Base-by-base conservation (phyloP, 2,329 filamentous ascomycete species). In the Nigrospora sphaerica region DNA sequence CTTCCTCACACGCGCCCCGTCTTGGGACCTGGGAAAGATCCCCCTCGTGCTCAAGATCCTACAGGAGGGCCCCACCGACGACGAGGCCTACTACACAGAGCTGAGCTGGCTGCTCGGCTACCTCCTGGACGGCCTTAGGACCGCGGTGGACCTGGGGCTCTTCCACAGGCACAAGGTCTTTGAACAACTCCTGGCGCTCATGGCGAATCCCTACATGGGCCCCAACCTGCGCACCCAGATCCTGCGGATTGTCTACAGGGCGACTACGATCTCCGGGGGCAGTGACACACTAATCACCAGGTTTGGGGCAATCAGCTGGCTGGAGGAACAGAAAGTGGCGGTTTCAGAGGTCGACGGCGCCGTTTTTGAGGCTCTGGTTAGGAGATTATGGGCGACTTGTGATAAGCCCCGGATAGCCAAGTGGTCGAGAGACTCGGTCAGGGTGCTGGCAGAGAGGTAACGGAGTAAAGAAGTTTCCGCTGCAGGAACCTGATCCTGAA, bases 1-100 rank as follows among this genome's bases (percentile, higher is more conserved):
- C 6, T 96, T 91, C 62, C 77, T 97, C 33, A 88, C 88, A 18
- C 82, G 82, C 44, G 79, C 82, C 0, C 91, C 92, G 1, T 65
- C 74, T 19, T 97, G 92, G 92, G 75, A 83, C 12, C 60, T 83
- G 16, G 80, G 87, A 49, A 83, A 81, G 59, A 79, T 93, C 19
- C 77, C 93, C 9, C 73, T 92, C n/a, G 80, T 81, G 19, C 74
- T 79, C 54, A 74, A 78, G 51, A 71, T 85, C 44, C 68, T 84
- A 12, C 73, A 80, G 4, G 63, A 73, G 13, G 68, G 75, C 42
- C 72, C 78, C 0, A 59, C 59, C 9, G 58, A 57, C 16, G 62
- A 64, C 42, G 56, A 56, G n/a, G 50, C 56, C 12, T 58, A 58
- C 39, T 64, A 63, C 46, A 54, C 60, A 1, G 62, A 64, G 46